Percentiles rank a stretch among this genome's conserved stretches.
Conservation (phyloP, 2,329 filamentous ascomycete species). For the Stenocarpella maydis region DNA sequence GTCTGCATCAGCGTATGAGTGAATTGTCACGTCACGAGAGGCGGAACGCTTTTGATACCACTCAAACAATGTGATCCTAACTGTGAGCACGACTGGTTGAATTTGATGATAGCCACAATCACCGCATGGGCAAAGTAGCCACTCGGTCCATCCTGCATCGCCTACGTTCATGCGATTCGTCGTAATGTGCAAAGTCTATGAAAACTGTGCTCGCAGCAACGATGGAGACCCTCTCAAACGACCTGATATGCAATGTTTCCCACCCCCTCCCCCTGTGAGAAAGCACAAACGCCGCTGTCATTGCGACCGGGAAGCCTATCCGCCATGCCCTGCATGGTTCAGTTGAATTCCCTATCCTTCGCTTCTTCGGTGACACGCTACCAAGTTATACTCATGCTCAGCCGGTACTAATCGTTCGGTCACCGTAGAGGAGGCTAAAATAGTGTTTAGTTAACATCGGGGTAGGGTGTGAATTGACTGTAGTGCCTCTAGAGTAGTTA, state of each 20-base stretch:
- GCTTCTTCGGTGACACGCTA: background rate
- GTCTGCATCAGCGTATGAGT: conserved; percentile 51
- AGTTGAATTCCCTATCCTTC: background rate
- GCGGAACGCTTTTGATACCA: background rate
- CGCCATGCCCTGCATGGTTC: background rate
- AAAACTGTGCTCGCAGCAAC: conserved; percentile 22
- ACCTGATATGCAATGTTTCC: conserved; percentile 24
- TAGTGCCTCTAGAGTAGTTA: background rate
- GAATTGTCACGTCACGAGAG: background rate
- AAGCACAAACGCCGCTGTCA: conserved; percentile 10
- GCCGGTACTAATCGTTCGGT: background rate
- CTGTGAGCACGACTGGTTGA: background rate
- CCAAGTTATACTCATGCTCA: background rate
- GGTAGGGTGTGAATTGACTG: background rate
- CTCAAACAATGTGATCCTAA: background rate
- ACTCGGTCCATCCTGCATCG: conserved; percentile 35
- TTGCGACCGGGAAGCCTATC: background rate
- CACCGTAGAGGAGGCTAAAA: background rate
- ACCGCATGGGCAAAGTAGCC: background rate
- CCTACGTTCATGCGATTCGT: conserved; percentile 23
- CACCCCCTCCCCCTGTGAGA: background rate
- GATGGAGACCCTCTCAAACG: conserved; percentile 10
- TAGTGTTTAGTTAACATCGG: background rate
- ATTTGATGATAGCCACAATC: background rate
- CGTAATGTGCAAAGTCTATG: conserved; percentile 22